Evolutionary conservation across 2,329 filamentous ascomycete genomes (phyloP).

Genomic region (Fusarium tanahbumbuense): DNA sequence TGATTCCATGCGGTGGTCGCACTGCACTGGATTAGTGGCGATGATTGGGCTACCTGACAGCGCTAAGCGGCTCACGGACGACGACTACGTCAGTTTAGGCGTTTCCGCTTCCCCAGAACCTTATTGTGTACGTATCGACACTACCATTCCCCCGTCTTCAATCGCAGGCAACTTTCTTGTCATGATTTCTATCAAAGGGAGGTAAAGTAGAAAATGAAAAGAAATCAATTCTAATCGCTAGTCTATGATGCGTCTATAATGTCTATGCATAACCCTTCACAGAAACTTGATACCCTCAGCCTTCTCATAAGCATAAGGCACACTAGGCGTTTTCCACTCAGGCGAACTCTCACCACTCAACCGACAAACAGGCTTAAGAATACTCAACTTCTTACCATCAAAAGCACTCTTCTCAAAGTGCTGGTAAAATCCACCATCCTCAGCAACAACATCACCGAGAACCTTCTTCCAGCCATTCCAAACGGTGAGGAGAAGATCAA

Average conservation of each 20-base stretch:
- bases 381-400: constrained; percentile 14
- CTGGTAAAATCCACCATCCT: constrained; percentile 13
- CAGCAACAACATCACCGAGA: neutral
- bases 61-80: too few relatives aligned
- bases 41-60: too few relatives aligned
- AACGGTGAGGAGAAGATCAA: constrained; percentile 19
- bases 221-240: neutral
- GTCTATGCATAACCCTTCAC: neutral
- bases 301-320: constrained; percentile 23
- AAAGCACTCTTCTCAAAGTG: constrained; percentile 16
- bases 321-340: constrained; percentile 20
- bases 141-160: too few relatives aligned
- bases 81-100: too few relatives aligned
- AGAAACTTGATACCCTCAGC: constrained; percentile 9
- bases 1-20: too few relatives aligned
- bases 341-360: constrained; percentile 5
- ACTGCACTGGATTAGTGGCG: too few relatives aligned
- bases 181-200: too few relatives aligned
- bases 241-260: neutral
- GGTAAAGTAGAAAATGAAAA: neutral
- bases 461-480: constrained; percentile 26
- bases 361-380: constrained; percentile 17
- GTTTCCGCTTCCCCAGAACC: too few relatives aligned
- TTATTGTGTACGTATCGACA: too few relatives aligned
- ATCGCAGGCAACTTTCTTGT: too few relatives aligned